A percentile compares a stretch with the other conserved stretches of the same genome.
Conservation (phyloP, 441 rosid genomes). For the Bruguiera hainesii region DNA sequence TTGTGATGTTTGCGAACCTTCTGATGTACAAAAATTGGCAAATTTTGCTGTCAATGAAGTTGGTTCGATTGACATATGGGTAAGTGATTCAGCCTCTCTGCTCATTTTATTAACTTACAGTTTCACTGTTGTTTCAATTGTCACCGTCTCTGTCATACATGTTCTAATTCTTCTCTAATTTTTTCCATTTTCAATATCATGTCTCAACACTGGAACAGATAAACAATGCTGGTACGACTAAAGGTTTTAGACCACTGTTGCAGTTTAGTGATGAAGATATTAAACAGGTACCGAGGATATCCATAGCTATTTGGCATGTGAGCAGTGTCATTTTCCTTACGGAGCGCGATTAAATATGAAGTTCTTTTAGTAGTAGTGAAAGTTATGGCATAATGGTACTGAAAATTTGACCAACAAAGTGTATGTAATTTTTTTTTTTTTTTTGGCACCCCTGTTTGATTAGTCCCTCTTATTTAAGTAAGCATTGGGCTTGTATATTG, state of each 20-base stretch:
- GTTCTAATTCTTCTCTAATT: not conserved
- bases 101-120: not conserved
- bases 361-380: not conserved
- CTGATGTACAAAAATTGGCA: constrained; percentile 66
- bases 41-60: constrained; percentile 67
- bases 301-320: not conserved
- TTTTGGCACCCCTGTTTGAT: too few species aligned
- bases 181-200: constrained; percentile 6
- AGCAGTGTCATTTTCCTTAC: not conserved
- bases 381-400: not conserved
- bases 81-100: constrained; percentile 25
- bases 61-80: constrained; percentile 87
- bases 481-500: too few species aligned
- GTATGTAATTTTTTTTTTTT: too few species aligned
- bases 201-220: constrained; percentile 41
- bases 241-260: constrained; percentile 84
- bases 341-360: not conserved
- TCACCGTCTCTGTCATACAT: too few species aligned
- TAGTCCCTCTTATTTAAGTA: too few species aligned
- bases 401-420: too few species aligned
- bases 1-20: constrained; percentile 70
- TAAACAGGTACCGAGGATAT: constrained; percentile 44
- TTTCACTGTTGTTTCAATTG: not conserved
- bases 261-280: constrained; percentile 85
- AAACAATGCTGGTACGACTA: constrained; percentile 88